Conservation (phyloP, 129 eudicot genomes). For the Escallonia herrerae region DNA sequence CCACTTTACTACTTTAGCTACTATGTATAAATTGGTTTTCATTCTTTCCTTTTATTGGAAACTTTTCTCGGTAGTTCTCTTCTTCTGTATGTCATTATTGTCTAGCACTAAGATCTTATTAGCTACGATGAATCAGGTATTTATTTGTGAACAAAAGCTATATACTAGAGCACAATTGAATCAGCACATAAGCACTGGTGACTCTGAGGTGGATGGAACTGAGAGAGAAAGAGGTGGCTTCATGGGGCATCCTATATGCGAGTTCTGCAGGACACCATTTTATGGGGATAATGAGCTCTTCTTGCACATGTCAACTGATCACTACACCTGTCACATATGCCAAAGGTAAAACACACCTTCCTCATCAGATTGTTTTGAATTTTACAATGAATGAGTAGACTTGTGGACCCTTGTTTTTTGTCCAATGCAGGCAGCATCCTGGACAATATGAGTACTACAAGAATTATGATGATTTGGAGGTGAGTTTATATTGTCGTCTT, state of each 20-base stretch:
- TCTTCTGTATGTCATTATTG: not conserved
- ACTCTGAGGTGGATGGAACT: constrained; percentile 95
- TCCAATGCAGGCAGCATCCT: constrained; percentile 71
- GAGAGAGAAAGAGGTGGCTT: constrained; percentile 99
- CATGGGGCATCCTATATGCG: constrained; percentile 87
- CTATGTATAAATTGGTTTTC: no score
- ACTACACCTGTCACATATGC: constrained; percentile 82
- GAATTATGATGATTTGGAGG: constrained; percentile 96
- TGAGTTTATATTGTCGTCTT: constrained; percentile 20
- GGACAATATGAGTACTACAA: constrained; percentile 87
- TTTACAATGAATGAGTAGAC: not conserved
- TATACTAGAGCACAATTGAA: constrained; percentile 71
- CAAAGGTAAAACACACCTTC: constrained; percentile 43
- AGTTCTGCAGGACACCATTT: constrained; percentile 79
- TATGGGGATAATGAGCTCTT: constrained; percentile 94
- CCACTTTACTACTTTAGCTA: no score
- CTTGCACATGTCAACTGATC: constrained; percentile 85
- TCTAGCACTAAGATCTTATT: constrained; percentile 17
- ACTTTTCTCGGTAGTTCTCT: not conserved
- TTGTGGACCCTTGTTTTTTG: not conserved
- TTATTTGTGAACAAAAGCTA: constrained; percentile 91
- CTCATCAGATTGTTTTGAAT: not conserved
- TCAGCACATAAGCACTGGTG: constrained; percentile 81
- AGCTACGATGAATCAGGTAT: constrained; percentile 46
- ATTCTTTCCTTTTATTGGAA: no score